A percentile compares a stretch with the other conserved stretches of the same genome.
These are phyloP conservation scores for Gaeumannomyces sp. DNA, from an alignment of 2,329 filamentous ascomycete species.

Conservation along the genomic window DNA sequence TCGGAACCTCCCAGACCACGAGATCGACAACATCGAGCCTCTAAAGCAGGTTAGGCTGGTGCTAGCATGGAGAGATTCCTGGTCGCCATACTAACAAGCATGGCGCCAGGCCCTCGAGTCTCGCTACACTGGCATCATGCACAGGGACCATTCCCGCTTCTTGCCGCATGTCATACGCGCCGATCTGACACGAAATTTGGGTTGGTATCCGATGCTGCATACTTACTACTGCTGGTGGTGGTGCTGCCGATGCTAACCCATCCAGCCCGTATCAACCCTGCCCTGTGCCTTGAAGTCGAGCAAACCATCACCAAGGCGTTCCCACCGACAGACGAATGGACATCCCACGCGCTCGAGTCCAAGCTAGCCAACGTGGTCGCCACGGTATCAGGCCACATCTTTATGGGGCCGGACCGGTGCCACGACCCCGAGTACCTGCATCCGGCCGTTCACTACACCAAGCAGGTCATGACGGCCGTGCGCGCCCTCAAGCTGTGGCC, in stretches of 20 bases:
- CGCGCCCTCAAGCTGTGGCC: slow-evolving; percentile 5
- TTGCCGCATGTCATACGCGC: slow-evolving; percentile 7
- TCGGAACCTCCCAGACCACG: slow-evolving; percentile 21
- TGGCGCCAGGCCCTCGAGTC: not conserved
- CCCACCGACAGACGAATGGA: slow-evolving; percentile 33
- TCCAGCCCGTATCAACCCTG: slow-evolving; percentile 25
- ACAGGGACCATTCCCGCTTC: not conserved
- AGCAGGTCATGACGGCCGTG: slow-evolving; percentile 13
- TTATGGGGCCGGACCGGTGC: slow-evolving; percentile 40
- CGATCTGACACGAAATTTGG: slow-evolving; percentile 12
- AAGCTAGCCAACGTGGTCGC: slow-evolving; percentile 38
- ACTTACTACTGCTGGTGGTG: too few relatives aligned
- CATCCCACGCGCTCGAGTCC: slow-evolving; percentile 31
- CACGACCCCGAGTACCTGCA: slow-evolving; percentile 37
- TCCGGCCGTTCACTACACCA: slow-evolving; percentile 38
- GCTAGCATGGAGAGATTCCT: too few relatives aligned
- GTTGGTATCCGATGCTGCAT: not conserved
- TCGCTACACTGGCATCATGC: not conserved
- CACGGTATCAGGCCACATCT: slow-evolving; percentile 37
- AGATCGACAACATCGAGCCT: slow-evolving; percentile 19
- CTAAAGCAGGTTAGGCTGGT: not conserved
- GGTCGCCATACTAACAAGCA: not conserved
- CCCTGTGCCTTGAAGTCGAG: slow-evolving; percentile 31
- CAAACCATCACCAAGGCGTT: slow-evolving; percentile 27
- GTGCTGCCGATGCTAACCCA: slow-evolving; percentile 13